These are phyloP conservation scores for Lachnellula willkommii DNA, from an alignment of 2,329 filamentous ascomycete genomes.

Conservation along the genomic window DNA sequence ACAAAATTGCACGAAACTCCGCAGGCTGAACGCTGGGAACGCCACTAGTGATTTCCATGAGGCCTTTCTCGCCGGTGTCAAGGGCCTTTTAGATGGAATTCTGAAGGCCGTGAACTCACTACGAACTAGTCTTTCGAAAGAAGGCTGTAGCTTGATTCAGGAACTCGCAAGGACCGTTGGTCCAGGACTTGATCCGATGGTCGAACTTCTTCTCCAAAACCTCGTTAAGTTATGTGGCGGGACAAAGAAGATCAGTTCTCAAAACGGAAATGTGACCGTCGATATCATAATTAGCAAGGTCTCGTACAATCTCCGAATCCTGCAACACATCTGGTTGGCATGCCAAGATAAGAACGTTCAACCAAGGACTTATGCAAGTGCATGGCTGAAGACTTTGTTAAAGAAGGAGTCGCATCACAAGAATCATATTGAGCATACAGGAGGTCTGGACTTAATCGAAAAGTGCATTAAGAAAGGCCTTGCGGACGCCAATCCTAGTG, in stretches of 20 bases:
- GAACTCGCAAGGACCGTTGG: conserved; percentile 75
- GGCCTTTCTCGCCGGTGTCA: conserved; percentile 64
- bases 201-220: conserved; percentile 82
- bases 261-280: conserved; percentile 76
- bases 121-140: conserved; percentile 83
- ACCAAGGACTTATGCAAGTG: conserved; percentile 69
- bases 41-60: conserved; percentile 70
- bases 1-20: conserved; percentile 69
- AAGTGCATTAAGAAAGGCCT: conserved; percentile 87
- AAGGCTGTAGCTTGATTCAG: conserved; percentile 77
- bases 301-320: conserved; percentile 71
- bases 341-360: conserved; percentile 92
- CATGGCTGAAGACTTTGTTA: conserved; percentile 80
- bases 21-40: conserved; percentile 78
- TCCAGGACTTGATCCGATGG: conserved; percentile 76
- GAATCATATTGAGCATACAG: conserved; percentile 74
- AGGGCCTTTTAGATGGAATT: conserved; percentile 76
- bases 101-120: conserved; percentile 79
- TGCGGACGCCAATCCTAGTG: conserved; percentile 82
- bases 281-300: conserved; percentile 73
- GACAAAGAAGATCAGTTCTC: conserved; percentile 88
- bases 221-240: conserved; percentile 84
- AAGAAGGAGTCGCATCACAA: conserved; percentile 75
- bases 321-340: conserved; percentile 80
- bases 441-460: conserved; percentile 76